Evolutionary conservation across 495 filamentous ascomycete species (phyloP).

Genomic region (Sordaria brevicollis): DNA sequence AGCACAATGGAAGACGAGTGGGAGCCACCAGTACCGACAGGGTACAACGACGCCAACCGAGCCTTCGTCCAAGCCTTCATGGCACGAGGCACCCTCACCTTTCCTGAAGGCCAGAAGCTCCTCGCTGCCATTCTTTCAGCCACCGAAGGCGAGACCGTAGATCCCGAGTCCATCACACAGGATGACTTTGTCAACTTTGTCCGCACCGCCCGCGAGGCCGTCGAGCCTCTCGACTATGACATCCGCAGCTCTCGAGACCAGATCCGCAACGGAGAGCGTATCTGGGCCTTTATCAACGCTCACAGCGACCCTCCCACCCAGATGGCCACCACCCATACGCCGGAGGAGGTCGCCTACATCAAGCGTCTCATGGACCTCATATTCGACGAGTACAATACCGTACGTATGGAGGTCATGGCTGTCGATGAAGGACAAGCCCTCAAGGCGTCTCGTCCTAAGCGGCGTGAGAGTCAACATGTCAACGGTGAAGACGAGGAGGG

Average conservation of each 20-base stretch:
- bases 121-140: slow-evolving; percentile 63
- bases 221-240: slow-evolving; percentile 77
- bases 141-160: slow-evolving; percentile 20
- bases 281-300: slow-evolving; percentile 79
- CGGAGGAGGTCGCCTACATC: slow-evolving; percentile 85
- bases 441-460: slow-evolving; percentile 42
- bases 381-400: slow-evolving; percentile 78
- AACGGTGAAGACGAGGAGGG: slow-evolving; percentile 32
- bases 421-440: slow-evolving; percentile 68
- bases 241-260: slow-evolving; percentile 67
- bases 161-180: slow-evolving; percentile 49
- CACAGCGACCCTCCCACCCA: slow-evolving; percentile 75
- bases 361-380: slow-evolving; percentile 84
- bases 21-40: slow-evolving; percentile 17
- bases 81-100: slow-evolving; percentile 63
- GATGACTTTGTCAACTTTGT: slow-evolving; percentile 62
- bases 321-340: slow-evolving; percentile 66
- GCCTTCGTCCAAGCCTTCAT: slow-evolving; percentile 93
- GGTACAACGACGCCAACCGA: slow-evolving; percentile 57
- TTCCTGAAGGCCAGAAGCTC: slow-evolving; percentile 58
- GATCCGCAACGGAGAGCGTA: slow-evolving; percentile 31
- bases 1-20: slow-evolving; percentile 17
- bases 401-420: slow-evolving; percentile 66
- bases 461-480: slow-evolving; percentile 27
- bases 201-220: slow-evolving; percentile 52